A percentile compares a stretch with the other conserved stretches of the same genome.
Evolutionary conservation across 2,329 filamentous ascomycete genomes (phyloP).

Genomic region (Emericellopsis cladophorae): DNA sequence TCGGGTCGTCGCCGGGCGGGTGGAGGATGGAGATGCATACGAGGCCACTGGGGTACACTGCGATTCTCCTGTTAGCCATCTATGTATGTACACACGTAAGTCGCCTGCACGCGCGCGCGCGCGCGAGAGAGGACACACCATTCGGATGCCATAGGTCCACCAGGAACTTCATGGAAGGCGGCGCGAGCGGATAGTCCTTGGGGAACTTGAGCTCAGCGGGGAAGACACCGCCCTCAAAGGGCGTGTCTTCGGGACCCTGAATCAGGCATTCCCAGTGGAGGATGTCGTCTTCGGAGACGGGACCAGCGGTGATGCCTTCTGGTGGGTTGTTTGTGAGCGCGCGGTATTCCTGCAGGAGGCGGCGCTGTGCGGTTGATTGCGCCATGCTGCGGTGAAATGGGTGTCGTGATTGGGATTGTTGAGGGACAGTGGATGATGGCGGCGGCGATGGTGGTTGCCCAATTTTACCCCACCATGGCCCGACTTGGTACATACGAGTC

Average conservation of each 20-base stretch:
- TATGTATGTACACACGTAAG: too few relatives aligned
- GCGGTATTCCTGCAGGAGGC: conserved; percentile 93
- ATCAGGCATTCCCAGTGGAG: conserved; percentile 95
- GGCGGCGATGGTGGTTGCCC: too few relatives aligned
- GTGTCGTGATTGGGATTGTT: too few relatives aligned
- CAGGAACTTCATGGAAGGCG: conserved; percentile 91
- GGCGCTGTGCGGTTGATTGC: conserved; percentile 54
- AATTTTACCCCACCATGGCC: too few relatives aligned
- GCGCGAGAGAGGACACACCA: conserved; percentile 36
- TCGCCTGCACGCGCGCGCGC: background rate
- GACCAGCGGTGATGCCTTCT: conserved; percentile 94
- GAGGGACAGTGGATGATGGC: too few relatives aligned
- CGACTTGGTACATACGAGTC: too few relatives aligned
- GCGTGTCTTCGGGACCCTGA: conserved; percentile 87
- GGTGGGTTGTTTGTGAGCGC: conserved; percentile 86
- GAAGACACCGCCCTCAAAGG: conserved; percentile 92
- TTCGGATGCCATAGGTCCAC: conserved; percentile 96
- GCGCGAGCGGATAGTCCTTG: conserved; percentile 90
- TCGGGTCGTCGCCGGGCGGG: conserved; percentile 90
- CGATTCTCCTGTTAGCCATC: background rate
- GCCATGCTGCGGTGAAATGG: conserved; percentile 26
- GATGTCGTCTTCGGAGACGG: conserved; percentile 86
- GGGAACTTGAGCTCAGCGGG: conserved; percentile 91
- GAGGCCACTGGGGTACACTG: conserved; percentile 82
- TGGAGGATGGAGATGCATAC: conserved; percentile 99